A percentile compares a stretch with the other conserved stretches of the same genome.
These are phyloP conservation scores for Diaporthe caulivora DNA, from an alignment of 2,329 filamentous ascomycete genomes.

Conservation along the genomic window DNA sequence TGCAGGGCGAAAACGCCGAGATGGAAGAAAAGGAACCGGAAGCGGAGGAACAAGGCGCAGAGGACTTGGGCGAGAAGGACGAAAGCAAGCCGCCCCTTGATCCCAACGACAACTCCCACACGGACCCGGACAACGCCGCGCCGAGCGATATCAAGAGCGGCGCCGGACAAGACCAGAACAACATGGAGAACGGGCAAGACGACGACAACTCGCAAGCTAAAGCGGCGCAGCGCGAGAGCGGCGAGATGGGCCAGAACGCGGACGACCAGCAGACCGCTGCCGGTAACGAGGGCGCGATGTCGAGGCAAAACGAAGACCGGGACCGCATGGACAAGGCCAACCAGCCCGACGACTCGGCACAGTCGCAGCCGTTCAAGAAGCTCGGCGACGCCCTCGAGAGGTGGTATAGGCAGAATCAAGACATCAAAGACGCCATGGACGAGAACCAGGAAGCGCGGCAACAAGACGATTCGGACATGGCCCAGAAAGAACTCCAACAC, in stretches of 20 bases:
- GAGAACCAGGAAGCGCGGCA: conserved; percentile 67
- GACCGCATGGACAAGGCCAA: conserved; percentile 60
- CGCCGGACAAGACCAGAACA: conserved; percentile 73
- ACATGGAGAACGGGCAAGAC: conserved; percentile 63
- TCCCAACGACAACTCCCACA: conserved; percentile 61
- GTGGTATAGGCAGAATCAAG: conserved; percentile 89
- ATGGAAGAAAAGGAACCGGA: conserved; percentile 46
- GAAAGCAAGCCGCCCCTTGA: conserved; percentile 50
- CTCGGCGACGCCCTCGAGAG: conserved; percentile 92
- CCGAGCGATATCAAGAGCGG: conserved; percentile 75
- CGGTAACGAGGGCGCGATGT: conserved; percentile 71
- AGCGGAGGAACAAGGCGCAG: conserved; percentile 47
- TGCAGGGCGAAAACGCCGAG: conserved; percentile 37
- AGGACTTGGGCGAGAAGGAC: conserved; percentile 58
- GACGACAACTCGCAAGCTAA: conserved; percentile 72
- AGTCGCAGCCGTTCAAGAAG: conserved; percentile 86
- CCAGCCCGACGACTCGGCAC: conserved; percentile 56
- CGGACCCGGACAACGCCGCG: conserved; percentile 72
- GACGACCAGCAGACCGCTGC: conserved; percentile 73
- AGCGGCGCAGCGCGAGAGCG: conserved; percentile 74
- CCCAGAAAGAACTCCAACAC: conserved; percentile 91
- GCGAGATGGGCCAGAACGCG: conserved; percentile 73
- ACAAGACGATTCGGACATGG: conserved; percentile 73
- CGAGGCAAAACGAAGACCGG: conserved; percentile 60
- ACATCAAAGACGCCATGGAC: conserved; percentile 77